A percentile compares a stretch with the other conserved stretches of the same genome.
phyloP scores from a whole-genome alignment of 108 stramenopile genomes.

The Stephanodiscus minutulus region DNA sequence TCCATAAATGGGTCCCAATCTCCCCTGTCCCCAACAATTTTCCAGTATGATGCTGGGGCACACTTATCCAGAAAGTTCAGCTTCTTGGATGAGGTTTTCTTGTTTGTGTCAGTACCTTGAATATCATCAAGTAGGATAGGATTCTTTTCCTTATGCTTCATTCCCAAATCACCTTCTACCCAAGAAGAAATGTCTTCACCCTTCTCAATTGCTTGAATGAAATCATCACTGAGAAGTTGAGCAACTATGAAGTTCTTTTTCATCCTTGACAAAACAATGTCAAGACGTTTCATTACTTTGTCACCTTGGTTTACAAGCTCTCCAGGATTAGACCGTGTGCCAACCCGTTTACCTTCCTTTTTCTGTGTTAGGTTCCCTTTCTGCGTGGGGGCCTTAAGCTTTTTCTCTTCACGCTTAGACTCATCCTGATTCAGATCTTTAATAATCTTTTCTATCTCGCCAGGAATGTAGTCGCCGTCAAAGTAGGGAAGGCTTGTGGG shows the following conservation, averaged over 20 bases:
- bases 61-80: neutral
- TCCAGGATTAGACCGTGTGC: constrained; percentile 70
- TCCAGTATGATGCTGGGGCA: neutral
- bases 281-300: constrained; percentile 76
- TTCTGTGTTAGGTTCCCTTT: constrained; percentile 24
- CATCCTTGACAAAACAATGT: constrained; percentile 67
- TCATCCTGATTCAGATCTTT: constrained; percentile 58
- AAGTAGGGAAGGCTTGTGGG: constrained; percentile 88
- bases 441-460: constrained; percentile 93
- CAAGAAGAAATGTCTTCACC: constrained; percentile 62
- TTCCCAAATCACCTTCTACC: constrained; percentile 47
- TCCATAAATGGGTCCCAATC: constrained; percentile 79
- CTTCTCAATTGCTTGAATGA: constrained; percentile 64
- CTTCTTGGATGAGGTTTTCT: neutral
- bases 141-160: constrained; percentile 51
- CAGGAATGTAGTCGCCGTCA: constrained; percentile 95
- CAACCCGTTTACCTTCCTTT: constrained; percentile 54
- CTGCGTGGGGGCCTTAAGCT: constrained; percentile 20
- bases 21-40: constrained; percentile 47
- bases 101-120: no score
- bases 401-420: constrained; percentile 25
- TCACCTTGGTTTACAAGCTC: constrained; percentile 57
- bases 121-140: constrained; percentile 19
- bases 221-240: constrained; percentile 66
- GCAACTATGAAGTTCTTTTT: constrained; percentile 84